These are phyloP conservation scores for Yamadazyma paraphyllophila DNA, from an alignment of 805 yeast genomes.

Conservation along the genomic window DNA sequence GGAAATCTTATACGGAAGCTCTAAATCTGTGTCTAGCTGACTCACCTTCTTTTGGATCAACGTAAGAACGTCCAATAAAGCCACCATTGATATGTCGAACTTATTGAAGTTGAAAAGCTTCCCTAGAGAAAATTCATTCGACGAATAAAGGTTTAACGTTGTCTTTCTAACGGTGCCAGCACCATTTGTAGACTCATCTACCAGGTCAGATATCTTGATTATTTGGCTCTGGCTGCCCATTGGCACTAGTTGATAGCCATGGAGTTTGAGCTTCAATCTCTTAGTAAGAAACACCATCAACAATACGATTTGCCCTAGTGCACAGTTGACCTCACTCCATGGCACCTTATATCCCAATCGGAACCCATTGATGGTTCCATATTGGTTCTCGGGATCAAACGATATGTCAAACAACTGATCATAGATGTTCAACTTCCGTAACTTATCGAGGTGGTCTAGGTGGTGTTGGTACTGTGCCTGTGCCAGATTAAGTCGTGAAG, in stretches of 20 bases:
- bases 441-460: constrained; percentile 61
- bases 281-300: constrained; percentile 63
- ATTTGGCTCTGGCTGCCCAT: constrained; percentile 83
- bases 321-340: constrained; percentile 91
- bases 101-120: constrained; percentile 70
- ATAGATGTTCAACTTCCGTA: constrained; percentile 77
- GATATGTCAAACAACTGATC: constrained; percentile 82
- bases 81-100: constrained; percentile 79
- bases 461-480: constrained; percentile 62
- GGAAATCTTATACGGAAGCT: constrained; percentile 71
- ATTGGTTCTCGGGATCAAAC: constrained; percentile 62
- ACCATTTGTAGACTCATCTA: constrained; percentile 1
- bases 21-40: constrained; percentile 51
- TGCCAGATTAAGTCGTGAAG: constrained; percentile 58
- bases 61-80: constrained; percentile 60
- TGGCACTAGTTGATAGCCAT: constrained; percentile 67
- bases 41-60: constrained; percentile 48
- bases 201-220: constrained; percentile 40
- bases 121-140: constrained; percentile 73
- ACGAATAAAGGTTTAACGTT: constrained; percentile 56
- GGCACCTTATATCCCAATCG: constrained; percentile 77
- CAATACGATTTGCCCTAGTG: constrained; percentile 78
- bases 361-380: constrained; percentile 84
- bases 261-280: constrained; percentile 53
- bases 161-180: constrained; percentile 29